phyloP scores from a whole-genome alignment of 2,329 filamentous ascomycete species.

The Dothidotthia symphoricarpi region DNA sequence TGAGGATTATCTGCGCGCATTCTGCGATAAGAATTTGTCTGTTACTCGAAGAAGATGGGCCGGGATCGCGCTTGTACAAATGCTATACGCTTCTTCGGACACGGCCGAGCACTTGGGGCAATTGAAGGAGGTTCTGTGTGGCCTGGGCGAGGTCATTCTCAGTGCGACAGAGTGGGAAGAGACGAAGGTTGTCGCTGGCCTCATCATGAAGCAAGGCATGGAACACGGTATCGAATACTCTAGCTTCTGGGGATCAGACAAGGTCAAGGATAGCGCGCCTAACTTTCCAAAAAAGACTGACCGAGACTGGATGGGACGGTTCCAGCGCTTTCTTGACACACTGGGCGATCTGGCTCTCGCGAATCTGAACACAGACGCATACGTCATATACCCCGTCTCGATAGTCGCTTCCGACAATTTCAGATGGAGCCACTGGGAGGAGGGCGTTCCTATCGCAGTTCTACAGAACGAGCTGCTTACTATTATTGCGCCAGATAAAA shows the following conservation, averaged over 20 bases:
- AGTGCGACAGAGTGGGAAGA: conserved; percentile 25
- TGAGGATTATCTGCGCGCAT: conserved; percentile 27
- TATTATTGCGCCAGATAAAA: conserved; percentile 19
- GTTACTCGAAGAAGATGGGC: conserved; percentile 29
- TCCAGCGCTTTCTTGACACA: conserved; percentile 30
- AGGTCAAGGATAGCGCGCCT: conserved; percentile 18
- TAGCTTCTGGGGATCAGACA: conserved; percentile 30
- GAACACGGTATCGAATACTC: conserved; percentile 20
- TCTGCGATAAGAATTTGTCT: conserved; percentile 22
- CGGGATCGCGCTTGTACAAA: conserved; percentile 29
- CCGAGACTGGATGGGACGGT: conserved; percentile 27
- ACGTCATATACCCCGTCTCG: conserved; percentile 23
- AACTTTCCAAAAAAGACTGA: conserved; percentile 22
- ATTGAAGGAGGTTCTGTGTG: conserved; percentile 8
- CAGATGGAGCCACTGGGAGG: conserved; percentile 16
- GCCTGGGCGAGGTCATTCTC: conserved; percentile 29
- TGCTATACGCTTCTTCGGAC: conserved; percentile 20
- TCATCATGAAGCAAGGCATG: conserved; percentile 29
- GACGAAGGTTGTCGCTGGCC: conserved; percentile 31
- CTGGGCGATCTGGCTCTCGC: conserved; percentile 17
- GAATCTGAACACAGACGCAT: conserved; percentile 10
- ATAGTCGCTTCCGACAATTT: conserved; percentile 23
- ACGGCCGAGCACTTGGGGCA: conserved; percentile 18
- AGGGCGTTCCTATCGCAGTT: conserved; percentile 11
- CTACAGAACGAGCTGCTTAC: conserved; percentile 22